Evolutionary conservation across 768 basidiomycete species (phyloP), one percentile per base, ranked within the genome.

Genomic region (Mycena amicta): DNA sequence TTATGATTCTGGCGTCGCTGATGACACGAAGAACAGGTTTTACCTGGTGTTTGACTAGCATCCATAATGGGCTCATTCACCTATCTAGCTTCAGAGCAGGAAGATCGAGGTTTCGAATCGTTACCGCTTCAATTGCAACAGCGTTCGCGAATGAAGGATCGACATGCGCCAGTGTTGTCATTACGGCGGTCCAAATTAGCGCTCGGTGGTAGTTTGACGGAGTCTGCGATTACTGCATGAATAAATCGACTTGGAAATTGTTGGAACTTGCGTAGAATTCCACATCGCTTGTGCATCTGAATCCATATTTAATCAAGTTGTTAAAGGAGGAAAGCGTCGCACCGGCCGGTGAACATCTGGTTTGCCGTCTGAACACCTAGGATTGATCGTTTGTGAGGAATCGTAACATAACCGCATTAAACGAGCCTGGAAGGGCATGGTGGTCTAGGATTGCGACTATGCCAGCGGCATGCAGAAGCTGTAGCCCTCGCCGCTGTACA

Each of bases 131-230:
- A 28, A 93, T 87, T 1, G 87, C 76, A 41, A 87, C 85, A 18
- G 88, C 89, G 29, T 76, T 83, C 18, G 64, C 72, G 66, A 93
- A 93, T 39, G 75, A 73, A 4, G 89, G 79, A 67, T 92, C 86
- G 30, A 88, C 71, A 63, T 93, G 91, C 1, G 88, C 74, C 3
- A 93, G 74, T 11, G 80, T 71, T 1, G 91, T 87, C 86, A 92
- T 92, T 20, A 92, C 87, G 13, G 85, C 85, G 0, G 89, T 84
- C 91, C 91, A 93, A n/a, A 87, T 73, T 46, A 93, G 74, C 6
- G 91, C 91, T 5, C 91, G 86, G 57, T 84, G 81, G 61, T 90
- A 93, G 68, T 93, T 93, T 52, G 82, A 75, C 3, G 75, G 74
- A 2, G 87, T 92, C 90, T 89, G 53, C 2, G 5, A 26, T 31